Percentiles rank a stretch among this genome's conserved stretches.
Conservation (phyloP, 2,329 filamentous ascomycete genomes). For the Ustulina deusta region DNA sequence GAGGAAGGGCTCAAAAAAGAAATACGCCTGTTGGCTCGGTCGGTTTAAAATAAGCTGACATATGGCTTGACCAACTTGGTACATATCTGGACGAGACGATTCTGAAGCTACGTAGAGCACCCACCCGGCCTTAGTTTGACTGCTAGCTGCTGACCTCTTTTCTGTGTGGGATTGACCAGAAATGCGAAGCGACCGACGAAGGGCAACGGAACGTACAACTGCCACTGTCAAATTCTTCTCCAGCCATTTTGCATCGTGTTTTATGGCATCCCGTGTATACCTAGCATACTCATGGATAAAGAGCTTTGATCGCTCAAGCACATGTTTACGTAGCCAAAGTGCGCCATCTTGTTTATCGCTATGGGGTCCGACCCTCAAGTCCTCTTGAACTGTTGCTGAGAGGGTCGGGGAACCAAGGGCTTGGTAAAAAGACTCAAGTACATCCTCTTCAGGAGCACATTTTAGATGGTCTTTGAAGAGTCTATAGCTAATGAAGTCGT, state of each 20-base stretch:
- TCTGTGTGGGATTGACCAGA: slow-evolving; percentile 77
- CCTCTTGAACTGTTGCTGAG: slow-evolving; percentile 81
- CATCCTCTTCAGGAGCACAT: slow-evolving; percentile 90
- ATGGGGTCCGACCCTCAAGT: slow-evolving; percentile 76
- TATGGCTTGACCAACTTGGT: slow-evolving; percentile 90
- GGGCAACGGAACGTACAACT: slow-evolving; percentile 80
- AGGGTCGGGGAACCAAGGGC: slow-evolving; percentile 82
- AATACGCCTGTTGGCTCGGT: slow-evolving; percentile 87
- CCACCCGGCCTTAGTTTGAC: slow-evolving; percentile 65
- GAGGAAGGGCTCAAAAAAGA: slow-evolving; percentile 91
- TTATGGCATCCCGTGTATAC: slow-evolving; percentile 80
- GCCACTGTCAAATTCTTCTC: slow-evolving; percentile 85
- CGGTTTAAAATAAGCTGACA: slow-evolving; percentile 83
- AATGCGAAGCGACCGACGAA: slow-evolving; percentile 80
- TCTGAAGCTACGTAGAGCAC: slow-evolving; percentile 81
- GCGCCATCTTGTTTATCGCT: slow-evolving; percentile 76
- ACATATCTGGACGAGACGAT: slow-evolving; percentile 77
- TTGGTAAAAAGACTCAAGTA: slow-evolving; percentile 85
- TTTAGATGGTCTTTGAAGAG: slow-evolving; percentile 88
- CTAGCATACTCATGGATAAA: slow-evolving; percentile 83
- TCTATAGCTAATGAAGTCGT: slow-evolving; percentile 90
- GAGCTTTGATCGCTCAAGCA: slow-evolving; percentile 87
- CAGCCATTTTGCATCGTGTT: slow-evolving; percentile 90
- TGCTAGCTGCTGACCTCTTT: slow-evolving; percentile 78
- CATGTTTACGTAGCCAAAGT: slow-evolving; percentile 78